Evolutionary conservation across 2,329 filamentous ascomycete genomes (phyloP).

Genomic region (Lanzia echinophila): DNA sequence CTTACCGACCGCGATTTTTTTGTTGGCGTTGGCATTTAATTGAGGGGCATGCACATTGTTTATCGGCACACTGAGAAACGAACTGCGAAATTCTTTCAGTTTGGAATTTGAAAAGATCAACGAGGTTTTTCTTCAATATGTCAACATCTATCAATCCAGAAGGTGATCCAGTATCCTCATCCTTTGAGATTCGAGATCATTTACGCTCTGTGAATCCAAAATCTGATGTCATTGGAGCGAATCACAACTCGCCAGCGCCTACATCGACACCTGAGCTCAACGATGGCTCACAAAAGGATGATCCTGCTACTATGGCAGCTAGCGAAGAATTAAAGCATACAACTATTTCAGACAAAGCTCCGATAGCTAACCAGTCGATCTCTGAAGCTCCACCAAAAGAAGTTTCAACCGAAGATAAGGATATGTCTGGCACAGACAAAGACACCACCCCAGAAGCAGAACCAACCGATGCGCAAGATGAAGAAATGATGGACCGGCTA

Average conservation of each 20-base stretch:
- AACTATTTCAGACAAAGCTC: constrained; percentile 48
- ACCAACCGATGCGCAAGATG: constrained; percentile 34
- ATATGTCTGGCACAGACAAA: constrained; percentile 21
- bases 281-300: constrained; percentile 36
- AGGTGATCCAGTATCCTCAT: constrained; percentile 13
- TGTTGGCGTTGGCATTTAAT: neutral
- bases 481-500: constrained; percentile 43
- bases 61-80: neutral
- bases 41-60: neutral
- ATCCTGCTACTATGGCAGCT: constrained; percentile 56
- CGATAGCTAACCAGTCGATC: constrained; percentile 47
- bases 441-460: constrained; percentile 27
- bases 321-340: constrained; percentile 60
- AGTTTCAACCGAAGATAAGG: constrained; percentile 28
- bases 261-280: constrained; percentile 17
- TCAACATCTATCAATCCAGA: constrained; percentile 20
- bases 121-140: neutral
- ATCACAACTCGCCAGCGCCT: constrained; percentile 24
- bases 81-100: neutral
- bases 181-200: constrained; percentile 13
- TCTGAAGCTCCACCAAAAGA: constrained; percentile 25
- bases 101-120: neutral
- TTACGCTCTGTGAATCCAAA: constrained; percentile 11
- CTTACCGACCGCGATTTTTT: neutral
- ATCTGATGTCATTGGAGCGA: constrained; percentile 21